Conservation (phyloP, 139 green algal genomes). For the Coelastrella sp. region DNA sequence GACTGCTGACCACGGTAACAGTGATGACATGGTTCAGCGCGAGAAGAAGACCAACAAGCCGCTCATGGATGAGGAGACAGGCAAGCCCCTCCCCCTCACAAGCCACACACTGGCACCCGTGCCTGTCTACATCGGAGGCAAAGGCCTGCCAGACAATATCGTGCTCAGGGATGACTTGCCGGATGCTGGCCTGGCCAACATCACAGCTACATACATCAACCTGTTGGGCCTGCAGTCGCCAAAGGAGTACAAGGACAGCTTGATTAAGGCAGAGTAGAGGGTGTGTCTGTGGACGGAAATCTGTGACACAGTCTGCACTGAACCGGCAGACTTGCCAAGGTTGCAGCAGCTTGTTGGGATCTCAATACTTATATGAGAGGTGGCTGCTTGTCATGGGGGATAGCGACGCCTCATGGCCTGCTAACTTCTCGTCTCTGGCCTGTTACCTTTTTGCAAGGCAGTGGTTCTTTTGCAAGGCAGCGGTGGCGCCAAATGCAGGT, state of each 20-base stretch:
- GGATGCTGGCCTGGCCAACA: slow-evolving; percentile 93
- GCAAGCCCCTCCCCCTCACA: slow-evolving; percentile 89
- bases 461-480: too few species aligned
- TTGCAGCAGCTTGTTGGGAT: too few species aligned
- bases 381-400: too few species aligned
- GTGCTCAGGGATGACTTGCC: slow-evolving; percentile 83
- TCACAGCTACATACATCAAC: slow-evolving; percentile 94
- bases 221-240: slow-evolving; percentile 87
- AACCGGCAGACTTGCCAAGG: too few species aligned
- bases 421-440: too few species aligned
- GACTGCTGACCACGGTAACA: slow-evolving; percentile 96
- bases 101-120: slow-evolving; percentile 89
- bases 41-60: slow-evolving; percentile 89
- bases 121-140: slow-evolving; percentile 91
- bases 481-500: too few species aligned
- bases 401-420: too few species aligned
- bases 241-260: slow-evolving; percentile 38
- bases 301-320: not conserved
- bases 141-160: slow-evolving; percentile 81
- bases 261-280: slow-evolving; percentile 22
- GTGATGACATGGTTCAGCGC: slow-evolving; percentile 97
- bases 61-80: slow-evolving; percentile 62
- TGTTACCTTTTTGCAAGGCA: too few species aligned
- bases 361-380: too few species aligned
- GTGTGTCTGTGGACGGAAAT: not conserved